These are phyloP conservation scores for Nymphaea thermarum DNA, from an alignment of 164 flowering plant species.

Conservation along the genomic window DNA sequence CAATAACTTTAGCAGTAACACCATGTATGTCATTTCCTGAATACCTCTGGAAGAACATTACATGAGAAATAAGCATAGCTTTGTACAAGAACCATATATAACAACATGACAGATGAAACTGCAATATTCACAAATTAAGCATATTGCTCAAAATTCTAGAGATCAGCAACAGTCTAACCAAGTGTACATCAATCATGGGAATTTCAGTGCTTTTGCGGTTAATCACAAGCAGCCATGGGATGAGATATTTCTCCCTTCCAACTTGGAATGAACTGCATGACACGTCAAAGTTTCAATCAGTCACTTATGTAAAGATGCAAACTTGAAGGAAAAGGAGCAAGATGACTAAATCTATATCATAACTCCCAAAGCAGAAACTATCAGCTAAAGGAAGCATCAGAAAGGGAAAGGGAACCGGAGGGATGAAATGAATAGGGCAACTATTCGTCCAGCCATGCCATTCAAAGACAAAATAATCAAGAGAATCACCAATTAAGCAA, in stretches of 20 bases:
- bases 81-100: neutral
- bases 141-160: neutral
- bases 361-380: no score
- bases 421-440: no score
- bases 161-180: slow-evolving; percentile 31
- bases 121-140: neutral
- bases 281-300: neutral
- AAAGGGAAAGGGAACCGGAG: no score
- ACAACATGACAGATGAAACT: no score
- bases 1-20: slow-evolving; percentile 79
- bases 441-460: no score
- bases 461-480: no score
- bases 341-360: no score
- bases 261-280: slow-evolving; percentile 90
- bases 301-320: neutral
- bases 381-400: no score
- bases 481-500: no score
- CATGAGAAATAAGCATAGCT: neutral
- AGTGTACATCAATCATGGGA: slow-evolving; percentile 83
- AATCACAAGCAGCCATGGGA: slow-evolving; percentile 87
- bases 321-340: no score
- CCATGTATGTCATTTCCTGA: slow-evolving; percentile 91
- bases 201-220: slow-evolving; percentile 80
- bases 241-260: slow-evolving; percentile 74
- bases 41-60: slow-evolving; percentile 48